Base-by-base conservation (phyloP, 306 rosid genomes). In the Trifolium fragiferum region DNA sequence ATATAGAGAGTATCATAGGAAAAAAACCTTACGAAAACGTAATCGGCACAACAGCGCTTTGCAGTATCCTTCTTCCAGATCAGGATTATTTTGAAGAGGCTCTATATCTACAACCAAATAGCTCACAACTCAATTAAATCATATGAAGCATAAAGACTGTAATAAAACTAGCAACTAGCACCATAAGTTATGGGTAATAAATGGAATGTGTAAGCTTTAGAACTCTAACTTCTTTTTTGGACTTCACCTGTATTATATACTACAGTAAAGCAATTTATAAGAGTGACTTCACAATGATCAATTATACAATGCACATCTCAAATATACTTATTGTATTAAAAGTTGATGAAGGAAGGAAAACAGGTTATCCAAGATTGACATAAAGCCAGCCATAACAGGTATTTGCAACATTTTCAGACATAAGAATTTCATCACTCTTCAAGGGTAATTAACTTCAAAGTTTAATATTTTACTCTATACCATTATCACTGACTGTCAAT, bases 1-100 rank as follows among this genome's bases (percentile, higher is more conserved):
- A 57, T 38, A 84, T 72, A 77, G 86, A 84, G 86, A 76, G 81
- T 76, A 74, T 85, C 91, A 83, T 77, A 84, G 91, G 93, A 80
- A 88, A 87, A 94, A 94, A 90, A 94, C 98, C 98, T 94, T 94
- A 91, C 97, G 98, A 87, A 94, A 92, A 88, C 97, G 98, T 89
- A 94, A 89, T 76, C 97, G 97, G 74, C 96, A 94, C 80, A 94
- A 75, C 84, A 94, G 73, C 43, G 96, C 95, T 81, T 86, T 91
- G 91, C 94, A 94, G 84, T 91, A 94, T 88, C 89, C 95, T 88
- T 94, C 98, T 84, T 94, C 98, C 80, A 90, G 76, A 81, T 87
- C 93, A 72, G 83, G 78, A 86, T 76, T 82, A 78, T 64, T 86
- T 92, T 91, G 96, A 62, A 86, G 88, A 4, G 93, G 91, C 87